These are phyloP conservation scores for Aureobasidium subglaciale DNA, from an alignment of 2,329 filamentous ascomycete genomes.

Conservation along the genomic window DNA sequence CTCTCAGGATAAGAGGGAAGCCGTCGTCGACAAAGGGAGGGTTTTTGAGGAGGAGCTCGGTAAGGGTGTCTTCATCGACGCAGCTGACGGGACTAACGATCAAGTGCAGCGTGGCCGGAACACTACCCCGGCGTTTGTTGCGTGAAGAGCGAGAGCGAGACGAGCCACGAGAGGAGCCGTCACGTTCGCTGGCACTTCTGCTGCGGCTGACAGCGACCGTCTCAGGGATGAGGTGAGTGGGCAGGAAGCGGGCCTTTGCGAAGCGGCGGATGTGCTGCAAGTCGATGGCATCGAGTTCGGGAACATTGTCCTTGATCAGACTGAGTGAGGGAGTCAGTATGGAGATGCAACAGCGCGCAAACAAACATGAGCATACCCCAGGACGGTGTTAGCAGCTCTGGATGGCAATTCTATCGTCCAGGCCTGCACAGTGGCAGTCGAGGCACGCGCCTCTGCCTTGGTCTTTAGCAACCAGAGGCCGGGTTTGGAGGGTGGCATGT, in stretches of 20 bases:
- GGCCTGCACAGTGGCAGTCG: conserved; percentile 49
- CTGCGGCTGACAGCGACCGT: conserved; percentile 2
- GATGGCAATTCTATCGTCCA: conserved; percentile 67
- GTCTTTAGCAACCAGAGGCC: conserved; percentile 39
- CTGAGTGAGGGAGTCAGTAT: conserved; percentile 24
- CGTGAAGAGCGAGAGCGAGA: conserved; percentile 17
- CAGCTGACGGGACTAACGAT: conserved; percentile 44
- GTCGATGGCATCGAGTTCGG: conserved; percentile 37
- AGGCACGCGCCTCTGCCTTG: conserved; percentile 44
- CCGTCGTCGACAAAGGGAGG: conserved; percentile 34
- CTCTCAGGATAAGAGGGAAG: conserved; percentile 48
- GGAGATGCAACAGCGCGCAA: background rate
- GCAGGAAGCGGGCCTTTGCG: conserved; percentile 49
- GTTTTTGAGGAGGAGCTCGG: conserved; percentile 31
- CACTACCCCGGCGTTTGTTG: conserved; percentile 16
- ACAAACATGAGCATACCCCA: conserved; percentile 51
- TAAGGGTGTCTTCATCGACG: conserved; percentile 50
- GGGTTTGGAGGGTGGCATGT: conserved; percentile 18
- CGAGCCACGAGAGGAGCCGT: conserved; percentile 10
- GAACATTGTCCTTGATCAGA: conserved; percentile 39
- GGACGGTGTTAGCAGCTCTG: conserved; percentile 63
- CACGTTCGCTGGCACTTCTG: conserved; percentile 15
- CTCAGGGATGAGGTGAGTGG: conserved; percentile 18
- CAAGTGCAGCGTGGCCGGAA: conserved; percentile 38
- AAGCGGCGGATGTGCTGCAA: conserved; percentile 63